Conservation (phyloP, 176 grass and related monocot genomes). For the Pontederia paniculata region DNA sequence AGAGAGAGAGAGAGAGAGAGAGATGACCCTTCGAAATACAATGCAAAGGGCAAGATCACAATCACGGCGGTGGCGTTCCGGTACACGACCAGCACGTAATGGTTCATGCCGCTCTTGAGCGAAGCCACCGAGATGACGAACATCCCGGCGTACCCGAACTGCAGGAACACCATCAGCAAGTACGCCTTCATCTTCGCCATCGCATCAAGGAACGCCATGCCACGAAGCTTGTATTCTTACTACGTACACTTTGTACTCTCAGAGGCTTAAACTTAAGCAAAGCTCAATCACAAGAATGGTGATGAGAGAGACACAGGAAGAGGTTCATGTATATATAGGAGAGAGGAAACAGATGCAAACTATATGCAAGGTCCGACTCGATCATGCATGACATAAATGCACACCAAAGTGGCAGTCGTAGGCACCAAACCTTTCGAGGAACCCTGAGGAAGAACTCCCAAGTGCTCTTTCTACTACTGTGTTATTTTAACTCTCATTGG, state of each 20-base stretch:
- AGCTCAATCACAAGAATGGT: too few species aligned
- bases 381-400: too few species aligned
- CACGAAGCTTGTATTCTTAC: background rate
- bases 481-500: too few species aligned
- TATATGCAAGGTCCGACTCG: too few species aligned
- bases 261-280: background rate
- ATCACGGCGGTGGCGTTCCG: constrained; percentile 51
- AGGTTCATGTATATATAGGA: too few species aligned
- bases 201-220: background rate
- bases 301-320: too few species aligned
- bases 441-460: too few species aligned
- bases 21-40: constrained; percentile 64
- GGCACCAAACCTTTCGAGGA: too few species aligned
- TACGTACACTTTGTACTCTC: background rate
- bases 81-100: constrained; percentile 86
- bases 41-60: constrained; percentile 68
- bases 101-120: constrained; percentile 76
- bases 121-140: constrained; percentile 56
- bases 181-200: constrained; percentile 44
- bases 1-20: background rate
- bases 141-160: constrained; percentile 84
- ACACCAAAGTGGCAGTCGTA: too few species aligned
- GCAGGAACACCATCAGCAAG: constrained; percentile 78
- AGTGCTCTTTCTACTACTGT: too few species aligned
- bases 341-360: too few species aligned